phyloP scores from a whole-genome alignment of 306 rosid genomes.

The Quercus variabilis region DNA sequence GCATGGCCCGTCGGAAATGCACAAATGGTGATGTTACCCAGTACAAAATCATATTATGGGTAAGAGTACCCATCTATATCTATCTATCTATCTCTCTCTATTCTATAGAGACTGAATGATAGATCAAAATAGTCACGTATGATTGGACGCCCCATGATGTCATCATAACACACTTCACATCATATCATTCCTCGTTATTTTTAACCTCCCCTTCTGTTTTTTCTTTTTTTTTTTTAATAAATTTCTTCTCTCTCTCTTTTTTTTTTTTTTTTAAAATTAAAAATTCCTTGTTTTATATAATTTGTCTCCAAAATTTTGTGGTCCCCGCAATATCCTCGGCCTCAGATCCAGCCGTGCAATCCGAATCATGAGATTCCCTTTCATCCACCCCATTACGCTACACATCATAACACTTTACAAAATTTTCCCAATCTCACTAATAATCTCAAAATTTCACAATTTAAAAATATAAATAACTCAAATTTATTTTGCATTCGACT shows the following conservation, averaged over 20 bases:
- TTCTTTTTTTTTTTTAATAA: background rate
- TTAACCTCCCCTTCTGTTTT: background rate
- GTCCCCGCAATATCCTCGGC: conserved; percentile 43
- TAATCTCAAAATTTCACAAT: background rate
- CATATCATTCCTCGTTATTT: conserved; percentile 40
- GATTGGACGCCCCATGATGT: conserved; percentile 82
- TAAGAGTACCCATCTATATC: background rate
- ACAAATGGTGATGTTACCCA: background rate
- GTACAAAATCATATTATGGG: background rate
- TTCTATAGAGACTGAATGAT: background rate
- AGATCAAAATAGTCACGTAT: conserved; percentile 47
- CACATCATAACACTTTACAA: conserved; percentile 43
- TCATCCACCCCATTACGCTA: conserved; percentile 35
- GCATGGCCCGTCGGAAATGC: too few species aligned
- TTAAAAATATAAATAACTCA: too few species aligned
- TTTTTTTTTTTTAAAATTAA: too few species aligned
- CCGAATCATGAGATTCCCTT: conserved; percentile 68
- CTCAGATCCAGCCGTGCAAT: conserved; percentile 68
- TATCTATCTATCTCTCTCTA: too few species aligned
- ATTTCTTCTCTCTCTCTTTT: too few species aligned
- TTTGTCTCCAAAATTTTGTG: conserved; percentile 18
- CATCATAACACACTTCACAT: conserved; percentile 51
- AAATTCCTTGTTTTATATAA: too few species aligned
- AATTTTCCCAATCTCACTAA: background rate
- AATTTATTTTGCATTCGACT: too few species aligned